Evolutionary conservation across 169 alveolate species (phyloP), one percentile per base, ranked within the genome.

Genomic region (Cryptosporidium sp.): DNA sequence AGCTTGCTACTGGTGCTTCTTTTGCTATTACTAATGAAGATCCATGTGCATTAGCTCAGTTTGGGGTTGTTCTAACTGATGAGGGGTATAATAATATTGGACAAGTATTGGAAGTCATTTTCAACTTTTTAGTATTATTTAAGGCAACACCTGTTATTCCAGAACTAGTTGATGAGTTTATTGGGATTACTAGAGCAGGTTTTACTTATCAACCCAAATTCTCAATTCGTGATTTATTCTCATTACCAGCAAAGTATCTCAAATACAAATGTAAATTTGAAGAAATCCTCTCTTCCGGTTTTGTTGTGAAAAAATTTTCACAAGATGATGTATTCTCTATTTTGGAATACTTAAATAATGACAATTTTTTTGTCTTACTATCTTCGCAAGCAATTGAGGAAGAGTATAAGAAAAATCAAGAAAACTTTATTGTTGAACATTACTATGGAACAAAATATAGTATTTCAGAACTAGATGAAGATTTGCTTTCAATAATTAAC

Each of bases 31-130:
- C 42, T 6, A 80, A 80, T 80, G 89, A 80, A 14, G 89, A 80
- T 29, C 80, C 89, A 61, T 80, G 51, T 18, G 89, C 80, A 26
- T 0, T 80, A 58, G 89, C 89, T 29, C 89, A 80, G 51, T 80
- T 80, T 42, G 51, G 69, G 0, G 48, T 80, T 14, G 52, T 80
- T 18, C 42, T 80, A 21, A 80, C 89, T 2, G 89, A 80, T 39
- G 45, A 42, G 12, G 89, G 89, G 31, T 80, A 80, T 33, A 44
- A 39, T 9, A 60, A 80, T 42, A 80, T 80, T 62, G 33, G 33
- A 29, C 67, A 29, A 12, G 68, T 80, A 10, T 12, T 80, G 35
- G 68, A 60, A 8, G 29, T 80, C 18, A 65, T 80, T 37, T 80
- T 80, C 9, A 80, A 42, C 60, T 80, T 80, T 44, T 6, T 80